These are phyloP conservation scores for Carallia brachiata DNA, from an alignment of 345 rosid genomes.

Conservation along the genomic window DNA sequence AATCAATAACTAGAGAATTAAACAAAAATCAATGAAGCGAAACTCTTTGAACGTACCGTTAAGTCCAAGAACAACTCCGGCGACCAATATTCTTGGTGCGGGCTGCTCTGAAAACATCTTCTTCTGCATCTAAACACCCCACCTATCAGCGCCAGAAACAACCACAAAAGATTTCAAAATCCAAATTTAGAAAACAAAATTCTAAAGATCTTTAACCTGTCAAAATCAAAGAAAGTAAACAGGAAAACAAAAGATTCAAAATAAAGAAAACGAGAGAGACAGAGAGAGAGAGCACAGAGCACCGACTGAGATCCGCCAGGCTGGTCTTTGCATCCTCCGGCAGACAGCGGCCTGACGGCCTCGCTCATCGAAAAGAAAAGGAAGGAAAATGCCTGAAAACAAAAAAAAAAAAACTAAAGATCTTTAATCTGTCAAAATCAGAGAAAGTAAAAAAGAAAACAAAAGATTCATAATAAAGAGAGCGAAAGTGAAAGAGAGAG, in stretches of 20 bases:
- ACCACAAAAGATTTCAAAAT: background rate
- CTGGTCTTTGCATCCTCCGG: too few species aligned
- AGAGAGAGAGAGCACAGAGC: background rate
- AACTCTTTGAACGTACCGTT: constrained; percentile 46
- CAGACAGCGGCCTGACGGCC: too few species aligned
- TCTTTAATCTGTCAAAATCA: too few species aligned
- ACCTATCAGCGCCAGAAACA: constrained; percentile 32
- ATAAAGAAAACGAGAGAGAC: background rate
- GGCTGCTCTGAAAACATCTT: constrained; percentile 22
- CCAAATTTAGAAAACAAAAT: background rate
- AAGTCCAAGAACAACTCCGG: constrained; percentile 83
- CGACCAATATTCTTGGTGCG: constrained; percentile 65
- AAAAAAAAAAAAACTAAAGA: background rate
- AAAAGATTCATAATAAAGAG: background rate
- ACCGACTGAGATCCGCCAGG: too few species aligned
- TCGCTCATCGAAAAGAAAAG: constrained; percentile 33
- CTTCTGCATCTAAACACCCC: constrained; percentile 54
- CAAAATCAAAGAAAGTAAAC: too few species aligned
- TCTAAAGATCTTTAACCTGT: too few species aligned
- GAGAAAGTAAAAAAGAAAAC: too few species aligned
- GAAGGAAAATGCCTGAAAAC: too few species aligned
- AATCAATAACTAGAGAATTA: background rate
- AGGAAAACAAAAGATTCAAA: background rate
- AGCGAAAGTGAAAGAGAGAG: background rate
- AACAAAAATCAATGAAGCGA: background rate